Conservation (phyloP, 306 rosid genomes). For the Begonia fuchsioides region DNA sequence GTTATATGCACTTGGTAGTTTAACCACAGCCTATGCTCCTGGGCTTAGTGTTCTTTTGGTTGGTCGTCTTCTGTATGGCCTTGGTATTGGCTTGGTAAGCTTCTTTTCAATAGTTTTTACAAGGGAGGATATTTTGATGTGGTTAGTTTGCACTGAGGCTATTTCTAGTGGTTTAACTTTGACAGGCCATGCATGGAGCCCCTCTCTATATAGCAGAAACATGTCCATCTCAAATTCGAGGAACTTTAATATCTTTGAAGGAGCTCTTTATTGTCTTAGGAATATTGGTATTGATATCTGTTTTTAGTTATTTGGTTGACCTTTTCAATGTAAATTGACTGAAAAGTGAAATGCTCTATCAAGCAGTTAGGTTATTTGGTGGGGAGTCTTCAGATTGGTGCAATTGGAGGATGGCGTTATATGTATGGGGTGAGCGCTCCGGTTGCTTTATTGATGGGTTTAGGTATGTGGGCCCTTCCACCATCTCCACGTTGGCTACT, state of each 20-base stretch:
- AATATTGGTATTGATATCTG: slow-evolving; percentile 53
- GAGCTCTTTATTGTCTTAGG: slow-evolving; percentile 95
- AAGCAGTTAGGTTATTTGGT: slow-evolving; percentile 77
- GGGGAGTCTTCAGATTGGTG: slow-evolving; percentile 72
- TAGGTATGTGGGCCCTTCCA: slow-evolving; percentile 78
- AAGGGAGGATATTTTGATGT: slow-evolving; percentile 2
- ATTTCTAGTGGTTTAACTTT: slow-evolving; percentile 7
- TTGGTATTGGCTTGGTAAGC: slow-evolving; percentile 90
- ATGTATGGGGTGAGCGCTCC: slow-evolving; percentile 89
- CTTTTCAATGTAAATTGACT: slow-evolving; percentile 9
- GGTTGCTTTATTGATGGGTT: slow-evolving; percentile 70
- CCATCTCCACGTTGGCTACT: slow-evolving; percentile 93
- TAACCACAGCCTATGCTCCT: slow-evolving; percentile 56
- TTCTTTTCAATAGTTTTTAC: slow-evolving; percentile 4
- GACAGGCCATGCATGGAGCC: slow-evolving; percentile 99
- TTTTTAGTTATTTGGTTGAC: slow-evolving; percentile 5
- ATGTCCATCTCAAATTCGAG: slow-evolving; percentile 84
- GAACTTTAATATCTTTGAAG: slow-evolving; percentile 83
- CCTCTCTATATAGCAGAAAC: slow-evolving; percentile 97
- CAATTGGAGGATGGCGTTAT: slow-evolving; percentile 85
- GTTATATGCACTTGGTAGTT: slow-evolving; percentile 55
- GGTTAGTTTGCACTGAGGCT: background rate
- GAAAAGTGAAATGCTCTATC: slow-evolving; percentile 10
- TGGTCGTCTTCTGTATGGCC: slow-evolving; percentile 83
- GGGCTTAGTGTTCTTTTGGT: slow-evolving; percentile 55